A percentile compares a stretch with the other conserved stretches of the same genome.
Conservation (phyloP, 768 basidiomycete species). For the Dentipellis fragilis region DNA sequence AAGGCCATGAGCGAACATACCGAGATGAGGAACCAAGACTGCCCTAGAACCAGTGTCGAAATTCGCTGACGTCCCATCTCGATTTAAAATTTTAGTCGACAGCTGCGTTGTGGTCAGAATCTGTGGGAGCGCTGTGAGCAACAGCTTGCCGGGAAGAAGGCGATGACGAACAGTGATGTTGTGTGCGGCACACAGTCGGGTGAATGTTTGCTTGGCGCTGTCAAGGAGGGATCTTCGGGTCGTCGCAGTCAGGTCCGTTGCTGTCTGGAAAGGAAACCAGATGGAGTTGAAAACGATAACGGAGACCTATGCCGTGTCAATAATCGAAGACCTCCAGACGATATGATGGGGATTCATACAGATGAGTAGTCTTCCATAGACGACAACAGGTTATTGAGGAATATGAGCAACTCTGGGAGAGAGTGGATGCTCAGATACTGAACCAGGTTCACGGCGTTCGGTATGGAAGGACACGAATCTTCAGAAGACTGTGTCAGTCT, state of each 20-base stretch:
- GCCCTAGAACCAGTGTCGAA: constrained; percentile 57
- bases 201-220: constrained; percentile 41
- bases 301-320: constrained; percentile 29
- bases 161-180: constrained; percentile 7
- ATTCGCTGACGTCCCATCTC: constrained; percentile 53
- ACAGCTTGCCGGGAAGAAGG: neutral
- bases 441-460: constrained; percentile 18
- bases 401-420: constrained; percentile 45
- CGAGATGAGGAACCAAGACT: constrained; percentile 57
- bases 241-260: constrained; percentile 26
- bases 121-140: constrained; percentile 17
- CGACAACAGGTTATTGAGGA: constrained; percentile 42
- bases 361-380: constrained; percentile 35
- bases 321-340: neutral
- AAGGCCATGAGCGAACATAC: constrained; percentile 23
- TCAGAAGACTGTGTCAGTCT: neutral
- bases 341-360: constrained; percentile 21
- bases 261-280: constrained; percentile 54
- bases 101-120: constrained; percentile 58
- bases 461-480: constrained; percentile 17
- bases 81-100: constrained; percentile 54
- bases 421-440: constrained; percentile 34
- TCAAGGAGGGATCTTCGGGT: constrained; percentile 37
- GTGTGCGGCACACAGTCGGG: constrained; percentile 35
- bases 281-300: constrained; percentile 60